Base-by-base conservation (phyloP, 2,329 filamentous ascomycete genomes). In the Fusarium goolgardi region DNA sequence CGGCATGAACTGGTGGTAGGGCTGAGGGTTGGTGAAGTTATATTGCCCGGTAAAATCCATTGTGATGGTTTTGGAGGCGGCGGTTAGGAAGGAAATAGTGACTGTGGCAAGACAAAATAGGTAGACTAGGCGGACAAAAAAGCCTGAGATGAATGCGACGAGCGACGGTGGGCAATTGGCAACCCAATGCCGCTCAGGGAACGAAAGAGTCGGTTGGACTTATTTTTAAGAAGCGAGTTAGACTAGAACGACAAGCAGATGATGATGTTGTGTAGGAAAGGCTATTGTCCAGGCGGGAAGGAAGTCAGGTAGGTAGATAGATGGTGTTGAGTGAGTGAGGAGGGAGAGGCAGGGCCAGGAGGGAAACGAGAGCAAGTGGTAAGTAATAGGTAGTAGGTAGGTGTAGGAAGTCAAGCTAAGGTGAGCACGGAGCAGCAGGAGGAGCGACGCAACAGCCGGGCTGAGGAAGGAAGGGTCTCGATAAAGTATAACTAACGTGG, bases 11-110 rank as follows among this genome's bases (percentile, higher is more conserved):
- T 82, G 81, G 71, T 83, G 84, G 77, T 85, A 86, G 50, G 83
- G 79, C 78, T 85, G 83, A 62, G 80, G 74, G 73, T 79, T 80
- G 51, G 81, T 69, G 75, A 85, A 87, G 45, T 81, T 76, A 66
- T 84, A 85, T 65, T 80, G 79, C 50, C 70, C 66, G 46, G 83
- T 80, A 76, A 84, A 88, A 75, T 87, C 84, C 85, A 88, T 87
- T 69, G 63, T 67, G 65, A 63, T 34, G 20, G 45, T 40, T 46
- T 55, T 20, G 53, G 53, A 62, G 31, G 32, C 31, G 50, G 32
- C n/a, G 51, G 44, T 32, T 52, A 23, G 34, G 32, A 46, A 59
- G 13, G 40, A 58, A 55, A 53, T 43, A 50, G 31, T 51, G 60
- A 60, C 45, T 43, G 34, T 37, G 34, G 25, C 35, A 37, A 43